Conservation (phyloP, 139 green algal genomes). For the Chloropicon primus region DNA sequence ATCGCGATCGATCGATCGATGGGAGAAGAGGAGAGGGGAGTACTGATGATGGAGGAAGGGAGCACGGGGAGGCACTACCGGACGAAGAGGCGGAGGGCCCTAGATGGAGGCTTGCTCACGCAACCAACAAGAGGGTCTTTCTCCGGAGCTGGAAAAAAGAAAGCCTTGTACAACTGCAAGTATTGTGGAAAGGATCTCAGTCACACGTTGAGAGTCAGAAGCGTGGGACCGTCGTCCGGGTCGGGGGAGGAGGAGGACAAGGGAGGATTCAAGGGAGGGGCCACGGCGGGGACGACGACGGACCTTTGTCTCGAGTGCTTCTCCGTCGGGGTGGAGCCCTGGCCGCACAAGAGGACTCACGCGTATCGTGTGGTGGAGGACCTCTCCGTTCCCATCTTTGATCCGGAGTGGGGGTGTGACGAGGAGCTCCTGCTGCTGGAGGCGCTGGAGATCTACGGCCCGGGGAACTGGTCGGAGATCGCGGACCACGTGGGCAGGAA, state of each 20-base stretch:
- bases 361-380: constrained; percentile 17
- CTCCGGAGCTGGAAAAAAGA: constrained; percentile 13
- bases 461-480: constrained; percentile 86
- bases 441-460: constrained; percentile 64
- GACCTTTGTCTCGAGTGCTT: constrained; percentile 97
- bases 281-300: constrained; percentile 62
- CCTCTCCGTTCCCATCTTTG: constrained; percentile 1
- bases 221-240: background rate
- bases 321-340: constrained; percentile 61
- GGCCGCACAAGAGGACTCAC: constrained; percentile 46
- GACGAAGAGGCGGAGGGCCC: background rate
- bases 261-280: background rate
- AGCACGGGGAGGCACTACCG: background rate
- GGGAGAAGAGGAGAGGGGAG: too few species aligned
- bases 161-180: constrained; percentile 84
- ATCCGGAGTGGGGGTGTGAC: constrained; percentile 30
- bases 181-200: constrained; percentile 86
- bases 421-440: constrained; percentile 94
- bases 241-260: background rate
- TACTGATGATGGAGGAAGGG: too few species aligned
- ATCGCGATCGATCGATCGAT: too few species aligned
- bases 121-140: too few species aligned
- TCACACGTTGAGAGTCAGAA: constrained; percentile 67
- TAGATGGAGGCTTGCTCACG: background rate
- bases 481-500: constrained; percentile 73